Conservation (phyloP, 2,329 filamentous ascomycete genomes). For the Diaporthe humulicola region DNA sequence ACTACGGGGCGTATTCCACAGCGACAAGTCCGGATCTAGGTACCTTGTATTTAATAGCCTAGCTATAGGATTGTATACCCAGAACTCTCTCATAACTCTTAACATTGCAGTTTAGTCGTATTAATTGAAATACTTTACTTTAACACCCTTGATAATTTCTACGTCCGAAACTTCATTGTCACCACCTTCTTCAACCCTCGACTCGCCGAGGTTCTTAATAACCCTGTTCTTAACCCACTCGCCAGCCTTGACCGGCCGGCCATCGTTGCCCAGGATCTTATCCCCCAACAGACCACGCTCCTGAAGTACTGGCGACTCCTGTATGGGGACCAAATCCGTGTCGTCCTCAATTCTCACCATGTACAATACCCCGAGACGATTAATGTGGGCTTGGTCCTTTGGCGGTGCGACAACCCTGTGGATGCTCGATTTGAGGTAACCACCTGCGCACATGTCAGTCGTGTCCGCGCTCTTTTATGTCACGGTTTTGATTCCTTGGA, state of each 20-base stretch:
- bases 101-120: no score
- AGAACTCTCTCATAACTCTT: no score
- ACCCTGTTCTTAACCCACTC: conserved; percentile 48
- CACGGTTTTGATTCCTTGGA: background rate
- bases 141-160: conserved; percentile 40
- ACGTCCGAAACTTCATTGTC: conserved; percentile 40
- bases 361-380: conserved; percentile 59
- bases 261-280: conserved; percentile 39
- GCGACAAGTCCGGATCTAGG: no score
- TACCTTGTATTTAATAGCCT: no score
- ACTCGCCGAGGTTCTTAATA: conserved; percentile 42
- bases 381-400: conserved; percentile 52
- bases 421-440: conserved; percentile 52
- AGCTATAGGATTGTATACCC: no score
- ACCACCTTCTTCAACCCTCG: conserved; percentile 30
- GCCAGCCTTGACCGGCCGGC: conserved; percentile 46
- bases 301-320: conserved; percentile 49
- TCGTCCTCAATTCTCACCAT: conserved; percentile 57
- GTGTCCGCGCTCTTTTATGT: no score
- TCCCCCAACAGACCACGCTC: conserved; percentile 46
- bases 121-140: conserved; percentile 39
- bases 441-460: conserved; percentile 40
- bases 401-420: conserved; percentile 52
- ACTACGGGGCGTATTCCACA: no score
- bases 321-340: conserved; percentile 46